These are phyloP conservation scores for Malus hybrid DNA, from an alignment of 331 rosid genomes.

Conservation along the genomic window DNA sequence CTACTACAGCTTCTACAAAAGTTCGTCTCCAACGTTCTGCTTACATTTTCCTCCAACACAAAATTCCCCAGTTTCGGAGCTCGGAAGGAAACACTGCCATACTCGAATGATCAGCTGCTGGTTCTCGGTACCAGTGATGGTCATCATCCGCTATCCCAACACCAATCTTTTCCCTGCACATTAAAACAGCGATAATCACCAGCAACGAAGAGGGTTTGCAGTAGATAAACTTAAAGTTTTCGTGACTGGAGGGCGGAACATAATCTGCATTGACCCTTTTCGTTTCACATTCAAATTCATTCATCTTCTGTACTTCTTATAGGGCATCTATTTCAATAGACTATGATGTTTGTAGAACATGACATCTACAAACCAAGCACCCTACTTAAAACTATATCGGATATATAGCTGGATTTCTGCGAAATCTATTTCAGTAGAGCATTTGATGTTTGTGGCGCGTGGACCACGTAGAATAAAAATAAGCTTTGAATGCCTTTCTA, in stretches of 20 bases:
- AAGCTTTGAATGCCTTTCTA: no score
- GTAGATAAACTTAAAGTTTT: neutral
- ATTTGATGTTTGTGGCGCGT: no score
- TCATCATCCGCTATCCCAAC: neutral
- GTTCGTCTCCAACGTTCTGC: neutral
- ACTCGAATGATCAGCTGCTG: neutral
- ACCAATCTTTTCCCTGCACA: constrained; percentile 5
- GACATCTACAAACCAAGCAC: no score
- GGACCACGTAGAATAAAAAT: no score
- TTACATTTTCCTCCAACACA: neutral
- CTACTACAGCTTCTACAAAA: neutral
- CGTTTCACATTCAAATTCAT: neutral
- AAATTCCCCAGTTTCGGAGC: neutral
- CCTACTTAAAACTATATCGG: no score
- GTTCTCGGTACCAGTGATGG: neutral
- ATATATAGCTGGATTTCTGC: no score
- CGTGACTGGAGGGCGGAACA: neutral
- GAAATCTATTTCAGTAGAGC: no score
- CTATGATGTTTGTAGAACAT: no score
- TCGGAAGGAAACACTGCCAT: neutral
- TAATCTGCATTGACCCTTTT: neutral
- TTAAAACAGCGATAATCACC: neutral
- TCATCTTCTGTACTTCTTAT: neutral
- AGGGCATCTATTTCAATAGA: no score
- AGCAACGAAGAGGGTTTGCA: neutral